Base-by-base conservation (phyloP, 306 rosid genomes). In the Luffa aegyptiaca region DNA sequence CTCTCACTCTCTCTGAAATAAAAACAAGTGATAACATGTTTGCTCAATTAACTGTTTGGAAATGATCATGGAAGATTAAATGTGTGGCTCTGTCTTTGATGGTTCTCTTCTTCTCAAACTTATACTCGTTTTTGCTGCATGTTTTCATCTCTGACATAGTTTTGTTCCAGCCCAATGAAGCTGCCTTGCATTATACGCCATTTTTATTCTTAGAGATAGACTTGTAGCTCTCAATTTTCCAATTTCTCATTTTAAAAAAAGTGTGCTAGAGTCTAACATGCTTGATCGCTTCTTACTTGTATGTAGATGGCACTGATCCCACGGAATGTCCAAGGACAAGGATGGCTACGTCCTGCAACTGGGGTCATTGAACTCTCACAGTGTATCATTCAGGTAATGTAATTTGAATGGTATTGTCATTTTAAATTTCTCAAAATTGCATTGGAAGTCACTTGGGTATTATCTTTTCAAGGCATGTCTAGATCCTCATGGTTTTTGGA, bases 321-420 rank as follows among this genome's bases (percentile, higher is more conserved):
- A 62, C 92, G 97, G 76, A 96, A 88, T 72, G 88, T 93, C 85
- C 98, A 91, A 87, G 99, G 99, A 76, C 97, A 91, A 75, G 99
- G 99, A 66, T 96, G 99, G 98, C 89, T 96, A 88, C 92, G 99
- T 85, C 98, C 99, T 84, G 93, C 98, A n/a, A 86, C 88, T 75
- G 98, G 99, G 79, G 98, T 96, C 55, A 87, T 91, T 49, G 99
- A 96, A 86, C 98, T 96, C 82, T 93, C 97, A 79, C 99, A 96
- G 83, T 91, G 96, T 80, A 86, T 96, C 83, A 90, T 96, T 87
- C 99, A 96, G 97, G 99, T 96, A 81, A 86, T 69, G 31, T 44
- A 69, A 14, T 52, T 56, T 53, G 61, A 65, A 79, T 12, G 48
- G 26, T 58, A 18, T 44, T 14, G 59, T 45, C 58, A 59, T n/a